These are phyloP conservation scores for Aspergillus fructus DNA, from an alignment of 2,329 filamentous ascomycete species.

Conservation along the genomic window DNA sequence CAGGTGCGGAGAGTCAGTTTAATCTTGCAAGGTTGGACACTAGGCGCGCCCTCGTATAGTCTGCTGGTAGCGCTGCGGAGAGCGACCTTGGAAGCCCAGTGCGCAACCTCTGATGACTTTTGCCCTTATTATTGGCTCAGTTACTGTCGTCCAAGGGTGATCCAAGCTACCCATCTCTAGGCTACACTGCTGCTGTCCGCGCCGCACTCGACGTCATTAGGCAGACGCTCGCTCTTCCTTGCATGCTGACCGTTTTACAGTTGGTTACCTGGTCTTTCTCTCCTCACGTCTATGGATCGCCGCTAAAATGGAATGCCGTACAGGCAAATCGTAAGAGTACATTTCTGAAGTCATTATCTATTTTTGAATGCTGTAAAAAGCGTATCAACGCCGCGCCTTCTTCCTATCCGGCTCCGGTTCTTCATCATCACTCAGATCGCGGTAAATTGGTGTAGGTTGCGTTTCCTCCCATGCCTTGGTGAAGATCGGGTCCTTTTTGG, in stretches of 20 bases:
- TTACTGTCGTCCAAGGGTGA: neutral
- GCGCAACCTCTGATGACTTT: neutral
- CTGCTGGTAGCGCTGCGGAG: slow-evolving; percentile 1
- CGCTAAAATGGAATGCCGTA: neutral
- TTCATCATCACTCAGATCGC: slow-evolving; percentile 84
- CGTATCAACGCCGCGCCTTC: slow-evolving; percentile 38
- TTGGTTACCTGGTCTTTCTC: neutral
- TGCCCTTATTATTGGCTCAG: neutral
- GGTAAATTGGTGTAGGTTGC: slow-evolving; percentile 89
- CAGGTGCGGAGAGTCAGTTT: slow-evolving; percentile 11
- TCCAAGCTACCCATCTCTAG: neutral
- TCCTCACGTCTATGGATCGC: neutral
- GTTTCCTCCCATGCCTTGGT: slow-evolving; percentile 91
- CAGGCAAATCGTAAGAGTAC: neutral
- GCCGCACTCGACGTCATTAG: slow-evolving; percentile 17
- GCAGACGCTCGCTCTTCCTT: neutral
- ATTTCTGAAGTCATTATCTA: neutral
- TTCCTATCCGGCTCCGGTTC: slow-evolving; percentile 69
- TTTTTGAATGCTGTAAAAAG: neutral
- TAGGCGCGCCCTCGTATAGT: neutral
- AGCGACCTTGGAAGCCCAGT: neutral
- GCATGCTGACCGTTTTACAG: neutral
- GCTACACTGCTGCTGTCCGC: neutral
- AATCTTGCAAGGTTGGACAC: neutral
- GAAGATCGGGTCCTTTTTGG: slow-evolving; percentile 89